A percentile compares a stretch with the other conserved stretches of the same genome.
These are phyloP conservation scores for Helenozyma rhizophorensis DNA, from an alignment of 805 yeast genomes.

Conservation along the genomic window DNA sequence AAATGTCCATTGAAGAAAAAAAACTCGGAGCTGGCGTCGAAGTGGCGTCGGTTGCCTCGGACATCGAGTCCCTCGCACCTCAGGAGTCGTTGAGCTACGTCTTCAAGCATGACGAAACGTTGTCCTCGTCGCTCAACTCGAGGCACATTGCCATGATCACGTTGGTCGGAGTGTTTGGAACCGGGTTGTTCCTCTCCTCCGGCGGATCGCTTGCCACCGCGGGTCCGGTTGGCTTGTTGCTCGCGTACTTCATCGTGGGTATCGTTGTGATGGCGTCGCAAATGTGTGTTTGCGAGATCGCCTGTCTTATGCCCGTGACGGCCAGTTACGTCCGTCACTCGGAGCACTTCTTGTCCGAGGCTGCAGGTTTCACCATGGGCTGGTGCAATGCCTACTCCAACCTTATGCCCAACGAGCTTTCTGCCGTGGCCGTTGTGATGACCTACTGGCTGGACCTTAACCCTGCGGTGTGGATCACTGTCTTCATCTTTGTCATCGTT, in stretches of 20 bases:
- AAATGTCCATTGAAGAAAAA: background rate
- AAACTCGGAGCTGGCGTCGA: background rate
- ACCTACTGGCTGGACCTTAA: slow-evolving; percentile 21
- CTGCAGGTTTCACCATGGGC: slow-evolving; percentile 45
- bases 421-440: slow-evolving; percentile 23
- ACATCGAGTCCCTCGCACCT: background rate
- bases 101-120: background rate
- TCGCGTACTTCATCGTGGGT: slow-evolving; percentile 18
- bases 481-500: slow-evolving; percentile 17
- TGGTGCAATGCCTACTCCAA: slow-evolving; percentile 36
- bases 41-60: slow-evolving; percentile 1
- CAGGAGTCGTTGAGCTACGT: background rate
- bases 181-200: slow-evolving; percentile 54
- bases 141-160: slow-evolving; percentile 2
- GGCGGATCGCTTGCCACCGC: slow-evolving; percentile 47
- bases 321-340: slow-evolving; percentile 33
- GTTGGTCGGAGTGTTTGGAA: slow-evolving; percentile 32
- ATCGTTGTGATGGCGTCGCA: slow-evolving; percentile 36
- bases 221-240: slow-evolving; percentile 32
- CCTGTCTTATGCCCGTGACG: slow-evolving; percentile 35
- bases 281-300: slow-evolving; percentile 35
- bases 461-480: slow-evolving; percentile 23
- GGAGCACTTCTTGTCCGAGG: slow-evolving; percentile 39
- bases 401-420: slow-evolving; percentile 38
- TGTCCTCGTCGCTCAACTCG: slow-evolving; percentile 2